A percentile compares a stretch with the other conserved stretches of the same genome.
These are phyloP conservation scores for Coemansia sp. DNA, from an alignment of 192 early-diverging fungal species.

Conservation along the genomic window DNA sequence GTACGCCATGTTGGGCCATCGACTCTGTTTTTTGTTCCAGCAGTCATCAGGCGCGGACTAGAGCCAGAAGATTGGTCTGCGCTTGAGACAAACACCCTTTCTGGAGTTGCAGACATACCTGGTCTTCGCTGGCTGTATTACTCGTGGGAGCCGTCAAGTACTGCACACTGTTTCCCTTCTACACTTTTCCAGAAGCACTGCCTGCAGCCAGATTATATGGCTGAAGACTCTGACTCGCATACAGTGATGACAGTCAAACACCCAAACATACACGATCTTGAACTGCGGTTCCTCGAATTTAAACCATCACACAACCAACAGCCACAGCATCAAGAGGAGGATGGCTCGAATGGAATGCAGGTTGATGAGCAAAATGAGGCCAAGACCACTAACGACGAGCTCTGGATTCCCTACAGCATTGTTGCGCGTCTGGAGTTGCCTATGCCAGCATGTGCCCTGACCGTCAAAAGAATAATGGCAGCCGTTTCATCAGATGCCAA, in stretches of 20 bases:
- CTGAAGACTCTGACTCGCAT: conserved; percentile 25
- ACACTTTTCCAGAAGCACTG: conserved; percentile 24
- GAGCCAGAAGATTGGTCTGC: conserved; percentile 9
- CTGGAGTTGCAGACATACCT: conserved; percentile 11
- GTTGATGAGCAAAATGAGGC: conserved; percentile 7
- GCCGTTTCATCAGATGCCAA: conserved; percentile 4
- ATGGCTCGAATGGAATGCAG: conserved; percentile 8
- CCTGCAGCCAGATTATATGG: conserved; percentile 9
- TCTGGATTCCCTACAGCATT: conserved; percentile 36
- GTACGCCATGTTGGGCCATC: conserved; percentile 39
- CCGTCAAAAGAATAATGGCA: conserved; percentile 33
- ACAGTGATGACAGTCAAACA: conserved; percentile 18
- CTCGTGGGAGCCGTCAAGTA: conserved; percentile 34
- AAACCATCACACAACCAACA: too few relatives aligned
- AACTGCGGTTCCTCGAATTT: conserved; percentile 35
- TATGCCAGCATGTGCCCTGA: conserved; percentile 41
- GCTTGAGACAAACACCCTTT: conserved; percentile 11
- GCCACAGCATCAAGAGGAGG: not conserved
- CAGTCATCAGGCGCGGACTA: conserved; percentile 17
- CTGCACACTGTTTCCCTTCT: conserved; percentile 31
- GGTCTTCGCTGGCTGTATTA: conserved; percentile 34
- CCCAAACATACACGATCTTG: conserved; percentile 31
- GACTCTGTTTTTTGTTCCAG: conserved; percentile 31
- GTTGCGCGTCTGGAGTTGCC: conserved; percentile 29
- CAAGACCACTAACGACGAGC: not conserved